Base-by-base conservation (phyloP, 2,329 filamentous ascomycete species). In the Spiromastix sp. region DNA sequence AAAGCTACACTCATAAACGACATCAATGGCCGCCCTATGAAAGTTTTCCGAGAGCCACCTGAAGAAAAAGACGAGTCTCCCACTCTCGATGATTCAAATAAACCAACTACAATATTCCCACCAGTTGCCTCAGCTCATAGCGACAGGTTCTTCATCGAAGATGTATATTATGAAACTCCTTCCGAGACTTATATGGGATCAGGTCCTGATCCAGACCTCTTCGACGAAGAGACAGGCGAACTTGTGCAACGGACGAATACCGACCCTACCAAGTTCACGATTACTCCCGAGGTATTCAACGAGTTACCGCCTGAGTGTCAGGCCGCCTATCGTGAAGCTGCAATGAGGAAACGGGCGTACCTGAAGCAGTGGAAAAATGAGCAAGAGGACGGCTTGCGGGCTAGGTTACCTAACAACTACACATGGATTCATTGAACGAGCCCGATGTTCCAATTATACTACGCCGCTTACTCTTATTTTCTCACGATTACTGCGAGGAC, bases 291-390 rank as follows among this genome's bases (percentile, higher is more conserved):
- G 17, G 54, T 68, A 27, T 46, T 68, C 5, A 56, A 56, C 10
- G 56, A 64, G 30, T 49, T 69, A 16, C 64, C 66, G 1, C 42
- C 51, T 1, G 61, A 66, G 6, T 91, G 85, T 55, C 73, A 81
- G 24, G 63, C 67, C 24, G 81, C 83, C 0, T 86, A 94, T 42
- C 67, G 85, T 33, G 66, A 72, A 35, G 79, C 84, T 3, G 64
- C 77, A 34, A 61, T 62, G 8, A 67, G 71, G 36, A 84, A 94
- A 57, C 57, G 61, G 41, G 61, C 71, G 36, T 96, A 86, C 83
- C 83, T 83, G 55, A 65, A 60, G 20, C 71, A 70, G 43, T 94
- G 86, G 85, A 73, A 72, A 11, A 69, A 72, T 4, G 87, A 95
- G 60, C 66, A 57, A 22, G 59, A 68, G 7, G 73, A 74, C 50